Percentiles rank a stretch among this genome's conserved stretches.
phyloP scores from a whole-genome alignment of 371 early-diverging fungal genomes.

The Mucor lusitanicus region DNA sequence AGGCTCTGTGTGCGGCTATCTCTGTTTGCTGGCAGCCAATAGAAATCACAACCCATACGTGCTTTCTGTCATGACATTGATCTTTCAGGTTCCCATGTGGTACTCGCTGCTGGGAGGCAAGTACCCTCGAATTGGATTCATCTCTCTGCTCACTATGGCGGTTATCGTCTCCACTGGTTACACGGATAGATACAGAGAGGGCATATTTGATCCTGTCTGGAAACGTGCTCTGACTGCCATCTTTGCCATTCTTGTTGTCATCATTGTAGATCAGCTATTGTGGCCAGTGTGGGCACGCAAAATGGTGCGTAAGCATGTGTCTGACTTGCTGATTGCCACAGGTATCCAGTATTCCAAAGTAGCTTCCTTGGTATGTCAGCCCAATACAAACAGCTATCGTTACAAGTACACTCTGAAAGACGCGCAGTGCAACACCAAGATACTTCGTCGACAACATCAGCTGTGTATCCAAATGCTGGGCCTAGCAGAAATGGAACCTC shows the following conservation, averaged over 20 bases:
- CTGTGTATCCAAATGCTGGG: constrained; percentile 24
- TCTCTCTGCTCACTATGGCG: constrained; percentile 43
- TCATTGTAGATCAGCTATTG: constrained; percentile 32
- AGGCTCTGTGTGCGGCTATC: constrained; percentile 43
- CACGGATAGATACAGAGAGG: constrained; percentile 23
- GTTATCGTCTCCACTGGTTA: constrained; percentile 38
- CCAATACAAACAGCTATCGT: constrained; percentile 23
- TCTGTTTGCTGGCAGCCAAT: constrained; percentile 31
- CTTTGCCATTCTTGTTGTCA: constrained; percentile 39
- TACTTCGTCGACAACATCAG: constrained; percentile 20
- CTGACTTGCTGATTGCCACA: constrained; percentile 35
- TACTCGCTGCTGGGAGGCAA: constrained; percentile 26
- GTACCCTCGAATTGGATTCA: constrained; percentile 45
- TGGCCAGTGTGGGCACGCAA: constrained; percentile 51
- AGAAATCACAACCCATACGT: constrained; percentile 35
- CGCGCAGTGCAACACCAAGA: constrained; percentile 1
- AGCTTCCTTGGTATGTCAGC: constrained; percentile 40
- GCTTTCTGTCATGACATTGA: constrained; percentile 25
- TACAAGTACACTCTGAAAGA: constrained; percentile 25
- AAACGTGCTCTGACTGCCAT: constrained; percentile 40
- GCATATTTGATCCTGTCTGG: constrained; percentile 34
- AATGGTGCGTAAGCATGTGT: constrained; percentile 24
- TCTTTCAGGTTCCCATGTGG: constrained; percentile 46
- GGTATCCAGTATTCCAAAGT: constrained; percentile 48
- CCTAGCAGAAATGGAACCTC: constrained; percentile 34